Evolutionary conservation across 2,329 filamentous ascomycete genomes (phyloP), one percentile per base, ranked within the genome.

Genomic region (Pezicula neosporulosa): DNA sequence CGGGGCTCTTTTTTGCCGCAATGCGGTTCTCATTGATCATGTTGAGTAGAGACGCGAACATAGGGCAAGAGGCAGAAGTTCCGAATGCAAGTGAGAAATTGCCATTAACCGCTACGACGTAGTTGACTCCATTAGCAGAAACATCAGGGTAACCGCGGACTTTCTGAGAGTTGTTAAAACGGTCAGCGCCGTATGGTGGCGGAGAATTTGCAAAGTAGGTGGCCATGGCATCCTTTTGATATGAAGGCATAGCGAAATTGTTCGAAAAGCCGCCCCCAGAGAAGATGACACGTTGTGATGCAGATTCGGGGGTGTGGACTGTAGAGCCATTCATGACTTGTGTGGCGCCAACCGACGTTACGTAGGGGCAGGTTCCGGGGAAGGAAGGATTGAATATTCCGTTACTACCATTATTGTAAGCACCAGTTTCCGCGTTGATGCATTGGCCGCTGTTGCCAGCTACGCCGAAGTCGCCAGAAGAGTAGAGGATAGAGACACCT

Each of bases 201-300:
- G 56, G 49, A 47, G 65, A 55, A 6, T 54, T 12, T 6, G 56
- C 50, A 44, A 61, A 66, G 49, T 65, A 67, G 2, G 57, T 49
- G 2, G 58, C 50, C 19, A 66, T 46, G 2, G 60, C 57, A 2
- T 58, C 56, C 12, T 66, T 59, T 53, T 81, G 78, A 61, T 80
- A 81, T 9, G 62, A 58, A 0, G 78, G 77, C 16, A 75, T 62
- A 1, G 6, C 74, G 74, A 44, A 76, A 60, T 64, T 77, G 74
- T 58, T 73, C 18, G 85, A 83, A 65, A 92, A 94, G 63, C 93
- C 89, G 52, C 84, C 73, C 15, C 85, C 83, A 19, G 80, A 86
- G 74, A 91, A 90, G 65, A 95, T 81, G 71, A 95, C 67, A 2
- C 68, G 71, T 56, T 77, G 68, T 49, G 75, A 76, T 5, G 76